phyloP scores from a whole-genome alignment of 768 basidiomycete genomes.

The Phaeolepiota aurea region DNA sequence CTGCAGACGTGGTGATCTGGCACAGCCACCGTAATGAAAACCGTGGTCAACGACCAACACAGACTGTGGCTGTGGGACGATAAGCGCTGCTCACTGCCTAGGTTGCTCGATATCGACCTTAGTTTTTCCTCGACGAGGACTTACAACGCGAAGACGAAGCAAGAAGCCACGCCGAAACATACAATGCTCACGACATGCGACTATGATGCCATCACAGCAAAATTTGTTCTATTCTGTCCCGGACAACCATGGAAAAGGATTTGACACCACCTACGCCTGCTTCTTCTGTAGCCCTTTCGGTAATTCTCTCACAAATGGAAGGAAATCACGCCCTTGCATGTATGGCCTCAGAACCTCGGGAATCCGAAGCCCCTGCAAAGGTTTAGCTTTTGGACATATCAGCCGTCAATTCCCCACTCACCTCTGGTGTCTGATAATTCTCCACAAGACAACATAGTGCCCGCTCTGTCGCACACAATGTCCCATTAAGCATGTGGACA shows the following conservation, averaged over 20 bases:
- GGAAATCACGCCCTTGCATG: constrained; percentile 91
- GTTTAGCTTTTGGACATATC: constrained; percentile 5
- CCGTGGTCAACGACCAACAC: too few relatives aligned
- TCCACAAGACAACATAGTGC: constrained; percentile 97
- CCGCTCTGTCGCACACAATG: constrained; percentile 93
- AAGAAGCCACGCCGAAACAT: too few relatives aligned
- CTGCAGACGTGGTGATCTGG: constrained; percentile 13
- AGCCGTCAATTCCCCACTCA: constrained; percentile 27
- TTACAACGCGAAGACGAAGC: too few relatives aligned
- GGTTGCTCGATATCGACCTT: too few relatives aligned
- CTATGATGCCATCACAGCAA: too few relatives aligned
- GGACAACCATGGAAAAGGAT: too few relatives aligned
- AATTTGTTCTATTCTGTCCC: too few relatives aligned
- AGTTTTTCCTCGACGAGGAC: too few relatives aligned
- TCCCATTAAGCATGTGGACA: constrained; percentile 99
- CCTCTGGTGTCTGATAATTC: constrained; percentile 95
- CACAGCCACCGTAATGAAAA: constrained; percentile 14
- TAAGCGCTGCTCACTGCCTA: too few relatives aligned
- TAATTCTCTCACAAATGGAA: constrained; percentile 76
- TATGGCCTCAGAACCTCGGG: constrained; percentile 89
- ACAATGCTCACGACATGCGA: too few relatives aligned
- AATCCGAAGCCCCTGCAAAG: constrained; percentile 74
- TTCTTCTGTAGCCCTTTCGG: constrained; percentile 77
- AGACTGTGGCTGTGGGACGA: constrained; percentile 5
- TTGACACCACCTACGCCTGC: constrained; percentile 32